phyloP scores from a whole-genome alignment of 768 basidiomycete species.

The Termitomyces sp. region DNA sequence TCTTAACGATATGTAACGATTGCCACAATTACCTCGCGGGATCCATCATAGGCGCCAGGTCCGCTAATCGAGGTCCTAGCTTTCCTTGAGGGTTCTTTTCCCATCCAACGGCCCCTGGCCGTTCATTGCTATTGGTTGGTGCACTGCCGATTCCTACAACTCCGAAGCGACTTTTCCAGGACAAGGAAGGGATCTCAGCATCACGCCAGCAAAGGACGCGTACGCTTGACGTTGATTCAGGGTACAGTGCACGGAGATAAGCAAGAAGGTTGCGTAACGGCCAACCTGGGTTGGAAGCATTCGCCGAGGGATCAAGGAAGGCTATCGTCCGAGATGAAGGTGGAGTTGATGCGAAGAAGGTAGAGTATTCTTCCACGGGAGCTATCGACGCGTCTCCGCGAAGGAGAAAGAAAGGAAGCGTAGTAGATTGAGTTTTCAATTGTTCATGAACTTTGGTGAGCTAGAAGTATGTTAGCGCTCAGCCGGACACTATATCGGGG shows the following conservation, averaged over 20 bases:
- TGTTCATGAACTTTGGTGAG: slow-evolving; percentile 48
- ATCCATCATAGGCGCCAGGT: slow-evolving; percentile 96
- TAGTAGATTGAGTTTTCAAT: slow-evolving; percentile 30
- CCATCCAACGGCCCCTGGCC: slow-evolving; percentile 85
- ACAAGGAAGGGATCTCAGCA: slow-evolving; percentile 37
- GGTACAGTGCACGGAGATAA: slow-evolving; percentile 64
- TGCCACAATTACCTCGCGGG: slow-evolving; percentile 54
- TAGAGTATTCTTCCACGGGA: slow-evolving; percentile 49
- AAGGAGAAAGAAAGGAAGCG: slow-evolving; percentile 61
- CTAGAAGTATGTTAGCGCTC: slow-evolving; percentile 23
- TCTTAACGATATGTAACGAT: not conserved
- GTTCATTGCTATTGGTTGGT: slow-evolving; percentile 11
- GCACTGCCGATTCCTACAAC: slow-evolving; percentile 32
- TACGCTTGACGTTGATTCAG: slow-evolving; percentile 39
- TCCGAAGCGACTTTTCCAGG: slow-evolving; percentile 66
- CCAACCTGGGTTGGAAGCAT: slow-evolving; percentile 78
- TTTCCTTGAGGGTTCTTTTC: slow-evolving; percentile 90
- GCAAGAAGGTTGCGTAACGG: slow-evolving; percentile 89
- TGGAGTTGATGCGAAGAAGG: slow-evolving; percentile 45
- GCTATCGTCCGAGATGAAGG: slow-evolving; percentile 37
- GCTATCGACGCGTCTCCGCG: slow-evolving; percentile 39
- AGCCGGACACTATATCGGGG: not conserved
- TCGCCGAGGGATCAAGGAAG: slow-evolving; percentile 84
- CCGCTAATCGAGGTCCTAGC: slow-evolving; percentile 80
- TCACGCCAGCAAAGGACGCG: slow-evolving; percentile 80